Evolutionary conservation across 257 asterid genomes (phyloP).

Genomic region (Solanum virginianum): DNA sequence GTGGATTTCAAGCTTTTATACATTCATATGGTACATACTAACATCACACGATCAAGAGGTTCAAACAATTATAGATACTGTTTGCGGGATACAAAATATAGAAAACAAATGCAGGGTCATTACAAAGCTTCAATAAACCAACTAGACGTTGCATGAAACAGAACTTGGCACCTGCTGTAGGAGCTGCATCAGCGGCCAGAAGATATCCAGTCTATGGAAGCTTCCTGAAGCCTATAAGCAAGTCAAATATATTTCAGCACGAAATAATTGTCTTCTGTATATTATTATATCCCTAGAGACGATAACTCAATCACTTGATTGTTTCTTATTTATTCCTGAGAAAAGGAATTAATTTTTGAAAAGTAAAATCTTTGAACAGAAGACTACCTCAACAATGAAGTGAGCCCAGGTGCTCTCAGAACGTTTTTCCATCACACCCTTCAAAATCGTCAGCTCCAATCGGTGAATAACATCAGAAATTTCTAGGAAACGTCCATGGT

Average conservation of each 20-base stretch:
- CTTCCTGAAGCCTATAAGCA: constrained; percentile 49
- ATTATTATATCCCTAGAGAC: background rate
- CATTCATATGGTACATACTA: background rate
- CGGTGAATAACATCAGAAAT: constrained; percentile 75
- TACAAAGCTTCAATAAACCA: background rate
- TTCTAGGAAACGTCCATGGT: constrained; percentile 64
- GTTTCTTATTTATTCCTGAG: background rate
- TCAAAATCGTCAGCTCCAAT: constrained; percentile 50
- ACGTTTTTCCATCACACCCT: constrained; percentile 58
- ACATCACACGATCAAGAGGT: background rate
- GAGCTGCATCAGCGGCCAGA: constrained; percentile 95
- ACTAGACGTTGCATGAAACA: background rate
- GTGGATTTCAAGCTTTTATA: background rate
- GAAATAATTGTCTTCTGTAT: background rate
- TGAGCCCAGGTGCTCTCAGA: constrained; percentile 53
- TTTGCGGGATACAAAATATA: background rate
- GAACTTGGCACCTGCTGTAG: constrained; percentile 22
- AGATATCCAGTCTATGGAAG: constrained; percentile 85
- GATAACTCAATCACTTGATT: background rate
- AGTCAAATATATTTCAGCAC: background rate
- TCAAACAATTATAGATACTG: background rate
- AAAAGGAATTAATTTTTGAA: background rate
- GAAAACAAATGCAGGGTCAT: background rate
- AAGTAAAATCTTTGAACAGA: background rate
- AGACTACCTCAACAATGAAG: constrained; percentile 73